phyloP scores from a whole-genome alignment of 257 asterid species.

The Solanum chilense region DNA sequence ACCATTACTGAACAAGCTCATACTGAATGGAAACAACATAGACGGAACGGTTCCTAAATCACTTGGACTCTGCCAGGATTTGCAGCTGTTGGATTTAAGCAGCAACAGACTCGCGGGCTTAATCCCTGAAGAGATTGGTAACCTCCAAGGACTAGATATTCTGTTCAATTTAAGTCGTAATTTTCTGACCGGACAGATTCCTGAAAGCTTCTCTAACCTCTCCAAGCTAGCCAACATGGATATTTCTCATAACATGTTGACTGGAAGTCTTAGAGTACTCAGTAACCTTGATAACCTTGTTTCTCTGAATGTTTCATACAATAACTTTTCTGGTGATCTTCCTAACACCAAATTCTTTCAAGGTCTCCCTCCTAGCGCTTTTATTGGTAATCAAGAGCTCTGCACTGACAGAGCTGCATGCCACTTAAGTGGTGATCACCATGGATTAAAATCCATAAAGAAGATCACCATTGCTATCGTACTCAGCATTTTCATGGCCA shows the following conservation, averaged over 20 bases:
- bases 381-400: conserved; percentile 45
- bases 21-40: conserved; percentile 38
- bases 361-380: conserved; percentile 35
- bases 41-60: conserved; percentile 46
- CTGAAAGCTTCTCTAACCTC: conserved; percentile 50
- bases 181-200: conserved; percentile 35
- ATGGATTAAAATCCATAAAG: conserved; percentile 26
- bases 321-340: conserved; percentile 47
- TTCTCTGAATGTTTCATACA: conserved; percentile 55
- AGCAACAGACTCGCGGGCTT: conserved; percentile 29
- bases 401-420: conserved; percentile 32
- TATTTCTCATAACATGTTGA: conserved; percentile 55
- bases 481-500: conserved; percentile 20
- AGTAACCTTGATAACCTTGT: conserved; percentile 56
- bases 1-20: conserved; percentile 43
- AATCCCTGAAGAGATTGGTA: conserved; percentile 54
- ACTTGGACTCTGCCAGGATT: conserved; percentile 39
- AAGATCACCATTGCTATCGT: conserved; percentile 25
- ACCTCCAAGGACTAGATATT: conserved; percentile 49
- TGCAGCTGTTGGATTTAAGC: conserved; percentile 65
- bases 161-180: conserved; percentile 52
- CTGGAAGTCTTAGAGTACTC: conserved; percentile 42
- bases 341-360: conserved; percentile 50
- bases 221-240: conserved; percentile 67
- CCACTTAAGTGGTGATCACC: conserved; percentile 10